Evolutionary conservation across 2,329 filamentous ascomycete genomes (phyloP), one percentile per base, ranked within the genome.

Genomic region (Knufia fluminis): DNA sequence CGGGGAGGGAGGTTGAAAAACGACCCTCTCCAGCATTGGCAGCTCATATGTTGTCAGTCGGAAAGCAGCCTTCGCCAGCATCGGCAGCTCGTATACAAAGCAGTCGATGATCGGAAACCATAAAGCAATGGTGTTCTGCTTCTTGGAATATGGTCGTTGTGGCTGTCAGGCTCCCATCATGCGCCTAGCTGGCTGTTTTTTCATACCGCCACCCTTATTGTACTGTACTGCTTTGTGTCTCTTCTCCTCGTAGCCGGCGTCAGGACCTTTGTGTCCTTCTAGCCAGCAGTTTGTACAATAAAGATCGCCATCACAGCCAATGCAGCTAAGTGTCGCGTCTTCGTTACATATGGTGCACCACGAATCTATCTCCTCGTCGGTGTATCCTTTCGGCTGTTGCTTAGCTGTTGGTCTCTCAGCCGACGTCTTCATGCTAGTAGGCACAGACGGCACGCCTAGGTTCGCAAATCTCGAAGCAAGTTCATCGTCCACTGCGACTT

Each of bases 321-420:
- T 62, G 62, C 88, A 94, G 50, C 75, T 74, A 23, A 92, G 68
- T 2, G 79, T 80, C 0, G 83, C 86, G 60, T 92, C 85, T 51
- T 88, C 85, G 41, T 84, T 79, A 62, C 88, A 94, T 8, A 92
- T 88, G 26, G 82, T 77, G 63, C 88, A 94, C 86, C 86, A 94
- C 1, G 75, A 79, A 36, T 83, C 80, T 53, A 83, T 74, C 58
- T 91, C 85, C 28, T 83, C 82, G 58, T 90, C 83, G 0, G 81
- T 79, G 61, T 50, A 67, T 12, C 70, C 42, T 16, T 51, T 54
- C 19, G 49, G 44, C 3, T 39, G 31, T 42, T 46, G 46, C 23
- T 53, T 49, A 50, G 44, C 16, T 31, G 33, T 31, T 48, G 28
- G 46, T 51, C 22, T 36, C n/a, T 33, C 4, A 14, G 38, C 14